These are phyloP conservation scores for Fusarium citri DNA, from an alignment of 2,329 filamentous ascomycete genomes.

Conservation along the genomic window DNA sequence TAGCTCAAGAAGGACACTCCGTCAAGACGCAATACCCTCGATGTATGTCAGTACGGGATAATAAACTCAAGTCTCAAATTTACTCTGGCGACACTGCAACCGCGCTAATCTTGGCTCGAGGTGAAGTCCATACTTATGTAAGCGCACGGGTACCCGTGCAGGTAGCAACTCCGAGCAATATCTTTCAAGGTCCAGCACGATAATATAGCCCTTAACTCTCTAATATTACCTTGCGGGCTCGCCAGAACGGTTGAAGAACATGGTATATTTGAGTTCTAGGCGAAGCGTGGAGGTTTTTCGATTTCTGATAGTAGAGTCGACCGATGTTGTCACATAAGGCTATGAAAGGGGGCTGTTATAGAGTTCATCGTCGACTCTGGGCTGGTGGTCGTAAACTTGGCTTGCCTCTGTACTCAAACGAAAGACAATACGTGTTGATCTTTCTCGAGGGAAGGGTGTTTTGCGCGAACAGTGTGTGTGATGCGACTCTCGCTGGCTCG, in stretches of 20 bases:
- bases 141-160: not conserved
- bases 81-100: no score
- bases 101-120: no score
- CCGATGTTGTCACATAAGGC: not conserved
- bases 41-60: no score
- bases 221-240: not conserved
- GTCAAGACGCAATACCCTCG: no score
- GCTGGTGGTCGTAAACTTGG: accelerated
- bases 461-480: not conserved
- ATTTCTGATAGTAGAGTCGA: not conserved
- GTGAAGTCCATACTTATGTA: no score
- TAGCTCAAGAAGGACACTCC: no score
- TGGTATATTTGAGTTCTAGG: not conserved
- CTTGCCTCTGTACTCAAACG: not conserved
- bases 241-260: not conserved
- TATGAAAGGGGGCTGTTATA: not conserved
- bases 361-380: not conserved
- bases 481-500: not conserved
- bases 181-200: not conserved
- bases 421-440: accelerated
- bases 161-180: not conserved
- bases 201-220: not conserved
- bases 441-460: not conserved
- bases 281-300: not conserved
- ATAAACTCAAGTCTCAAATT: no score